Conservation (phyloP, 768 basidiomycete genomes). For the Lentinus tigrinus region DNA sequence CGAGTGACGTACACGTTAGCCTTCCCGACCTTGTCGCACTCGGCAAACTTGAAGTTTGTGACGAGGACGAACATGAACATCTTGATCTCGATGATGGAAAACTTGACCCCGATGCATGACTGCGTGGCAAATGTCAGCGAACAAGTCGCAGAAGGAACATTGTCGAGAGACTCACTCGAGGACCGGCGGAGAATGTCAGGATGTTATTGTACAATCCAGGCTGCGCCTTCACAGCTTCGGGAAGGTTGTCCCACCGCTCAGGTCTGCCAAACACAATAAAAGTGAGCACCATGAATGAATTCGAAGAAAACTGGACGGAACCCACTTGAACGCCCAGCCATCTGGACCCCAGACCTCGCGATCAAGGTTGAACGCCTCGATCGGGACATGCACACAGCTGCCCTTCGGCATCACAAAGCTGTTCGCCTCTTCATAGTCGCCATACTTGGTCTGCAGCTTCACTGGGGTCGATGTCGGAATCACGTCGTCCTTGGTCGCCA, state of each 20-base stretch:
- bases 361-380: constrained; percentile 81
- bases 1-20: constrained; percentile 54
- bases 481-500: constrained; percentile 75
- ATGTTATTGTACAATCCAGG: constrained; percentile 74
- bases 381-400: constrained; percentile 71
- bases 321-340: constrained; percentile 78
- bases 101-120: constrained; percentile 83
- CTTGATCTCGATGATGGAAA: constrained; percentile 85
- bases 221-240: constrained; percentile 60
- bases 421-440: constrained; percentile 38
- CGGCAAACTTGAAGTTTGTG: constrained; percentile 70
- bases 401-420: constrained; percentile 62
- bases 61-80: constrained; percentile 69
- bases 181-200: constrained; percentile 78
- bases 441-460: constrained; percentile 41
- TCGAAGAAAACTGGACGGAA: neutral
- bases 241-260: constrained; percentile 77
- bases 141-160: neutral
- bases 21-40: constrained; percentile 77
- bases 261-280: constrained; percentile 45
- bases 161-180: constrained; percentile 52
- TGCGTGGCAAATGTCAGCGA: constrained; percentile 25
- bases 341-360: constrained; percentile 77
- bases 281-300: neutral
- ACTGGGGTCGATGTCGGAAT: constrained; percentile 71